Base-by-base conservation (phyloP, 2,329 filamentous ascomycete species). In the Aspergillus awamori region DNA sequence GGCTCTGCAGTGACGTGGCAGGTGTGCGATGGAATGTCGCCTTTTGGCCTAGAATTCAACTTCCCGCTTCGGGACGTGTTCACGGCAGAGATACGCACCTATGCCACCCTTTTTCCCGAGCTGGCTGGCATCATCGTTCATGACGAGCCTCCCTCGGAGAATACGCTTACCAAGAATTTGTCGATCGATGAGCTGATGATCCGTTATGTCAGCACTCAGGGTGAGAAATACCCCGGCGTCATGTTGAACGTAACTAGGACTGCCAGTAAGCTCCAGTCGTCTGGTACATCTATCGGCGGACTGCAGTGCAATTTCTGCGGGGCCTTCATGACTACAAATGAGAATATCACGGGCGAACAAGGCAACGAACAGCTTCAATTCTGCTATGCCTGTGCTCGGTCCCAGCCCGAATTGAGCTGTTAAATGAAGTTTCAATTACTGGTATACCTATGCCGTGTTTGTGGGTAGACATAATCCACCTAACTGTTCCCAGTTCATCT, bases 221-320 rank as follows among this genome's bases (percentile, higher is more conserved):
- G 97, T 73, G 86, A 87, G 66, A 90, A 89, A 61, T 97, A 96
- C 71, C 91, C 93, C 3, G 92, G 91, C 58, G 92, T 98, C 59
- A 93, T 99, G 67, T 90, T 93, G 33, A 99, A 99, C 74, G 95
- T 99, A 8, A 94, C 97, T 5, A 87, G 92, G 64, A 99, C 94
- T 36, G 89, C 91, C n/a, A 89, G 87, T 55, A 97, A 96, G 77
- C 82, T 98, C 43, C 81, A 87, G 49, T 73, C 80, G 0, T 68
- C 79, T 22, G 68, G 68, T 51, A 66, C 64, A 1, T 74, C 73
- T 7, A 70, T 69, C 20, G 72, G 65, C 48, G 72, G 71, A 13
- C 67, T 67, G 24, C 68, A 69, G 52, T 96, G 92, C 70, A 82
- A 84, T 36, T 74, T 94, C 8, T 96, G 92, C 74, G 85, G 86